Evolutionary conservation across 2,329 filamentous ascomycete species (phyloP).

Genomic region (Stemphylium vesicarium): DNA sequence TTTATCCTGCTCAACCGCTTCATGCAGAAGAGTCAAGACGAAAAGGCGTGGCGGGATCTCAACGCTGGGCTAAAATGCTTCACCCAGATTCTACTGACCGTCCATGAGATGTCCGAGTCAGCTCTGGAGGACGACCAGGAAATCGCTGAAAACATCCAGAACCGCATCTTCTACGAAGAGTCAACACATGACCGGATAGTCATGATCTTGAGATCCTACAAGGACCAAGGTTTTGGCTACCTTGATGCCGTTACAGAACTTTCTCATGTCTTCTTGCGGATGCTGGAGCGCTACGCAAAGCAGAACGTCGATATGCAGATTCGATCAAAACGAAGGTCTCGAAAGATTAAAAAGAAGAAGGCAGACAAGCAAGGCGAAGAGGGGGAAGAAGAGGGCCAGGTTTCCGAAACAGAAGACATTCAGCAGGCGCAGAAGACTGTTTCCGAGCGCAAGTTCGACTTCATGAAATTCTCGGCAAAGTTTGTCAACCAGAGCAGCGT

Average conservation of each 20-base stretch:
- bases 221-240: slow-evolving; percentile 92
- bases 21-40: slow-evolving; percentile 79
- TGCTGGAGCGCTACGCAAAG: slow-evolving; percentile 92
- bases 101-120: slow-evolving; percentile 89
- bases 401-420: slow-evolving; percentile 69
- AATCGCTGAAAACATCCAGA: slow-evolving; percentile 96
- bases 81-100: slow-evolving; percentile 88
- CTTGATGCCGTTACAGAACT: slow-evolving; percentile 91
- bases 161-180: slow-evolving; percentile 98
- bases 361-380: slow-evolving; percentile 56
- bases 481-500: slow-evolving; percentile 86
- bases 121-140: slow-evolving; percentile 91
- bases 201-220: slow-evolving; percentile 82
- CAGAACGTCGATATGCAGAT: slow-evolving; percentile 94
- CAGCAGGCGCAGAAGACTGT: slow-evolving; percentile 72
- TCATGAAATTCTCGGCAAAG: slow-evolving; percentile 77
- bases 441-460: slow-evolving; percentile 92
- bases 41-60: slow-evolving; percentile 86
- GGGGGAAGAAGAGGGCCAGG: slow-evolving; percentile 63
- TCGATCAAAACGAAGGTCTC: slow-evolving; percentile 75
- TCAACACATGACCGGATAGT: slow-evolving; percentile 88
- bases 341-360: slow-evolving; percentile 72
- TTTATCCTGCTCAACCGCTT: slow-evolving; percentile 86
- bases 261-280: slow-evolving; percentile 86
- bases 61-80: slow-evolving; percentile 92